Evolutionary conservation across 164 flowering plant genomes (phyloP), one percentile per base, ranked within the genome.

Genomic region (Liquidambar formosana): DNA sequence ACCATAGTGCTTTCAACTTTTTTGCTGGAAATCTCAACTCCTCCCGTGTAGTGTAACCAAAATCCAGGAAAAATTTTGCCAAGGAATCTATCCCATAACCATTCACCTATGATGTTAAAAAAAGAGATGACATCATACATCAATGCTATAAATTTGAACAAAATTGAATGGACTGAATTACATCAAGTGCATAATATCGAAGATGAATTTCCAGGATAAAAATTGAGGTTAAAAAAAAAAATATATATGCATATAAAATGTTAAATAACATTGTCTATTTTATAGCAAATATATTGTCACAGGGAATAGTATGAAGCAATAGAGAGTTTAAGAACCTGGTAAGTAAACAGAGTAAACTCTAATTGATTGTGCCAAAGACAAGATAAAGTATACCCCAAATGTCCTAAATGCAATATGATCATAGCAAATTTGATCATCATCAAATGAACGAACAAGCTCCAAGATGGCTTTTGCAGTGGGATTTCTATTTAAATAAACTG

Each of bases 321-420:
- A 33, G 6, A 33, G 41, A 6, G 41, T 2, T 2, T 2, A 6
- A 33, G 6, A 33, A 2, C 41, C 41, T 33, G 41, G 41, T 33
- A 33, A 33, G 4, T 33, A 33, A 33, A 33, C 41, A 33, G 41
- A 33, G 41, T 33, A 33, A 33, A 33, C 41, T 33, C 41, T 2
- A 33, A 33, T 6, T 33, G 8, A 49, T 19, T 74, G 58, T 16
- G n/a, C 26, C 53, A 19, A 56, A 26, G 22, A 54, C 21, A 57
- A 23, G 65, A 56, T 12, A 49, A 15, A 48, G 5, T 5, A 64
- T 83, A 94, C 96, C 89, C 95, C 95, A 70, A 93, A 92, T 15
- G 99, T 89, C 61, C 97, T 80, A 73, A 87, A 95, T 48, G 97
- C 97, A 63, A 93, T 49, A 80, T 92, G 97, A 81, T 93, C 99